Percentiles rank a stretch among this genome's conserved stretches.
These are phyloP conservation scores for Trichoderma asperellum DNA, from an alignment of 2,329 filamentous ascomycete species.

Conservation along the genomic window DNA sequence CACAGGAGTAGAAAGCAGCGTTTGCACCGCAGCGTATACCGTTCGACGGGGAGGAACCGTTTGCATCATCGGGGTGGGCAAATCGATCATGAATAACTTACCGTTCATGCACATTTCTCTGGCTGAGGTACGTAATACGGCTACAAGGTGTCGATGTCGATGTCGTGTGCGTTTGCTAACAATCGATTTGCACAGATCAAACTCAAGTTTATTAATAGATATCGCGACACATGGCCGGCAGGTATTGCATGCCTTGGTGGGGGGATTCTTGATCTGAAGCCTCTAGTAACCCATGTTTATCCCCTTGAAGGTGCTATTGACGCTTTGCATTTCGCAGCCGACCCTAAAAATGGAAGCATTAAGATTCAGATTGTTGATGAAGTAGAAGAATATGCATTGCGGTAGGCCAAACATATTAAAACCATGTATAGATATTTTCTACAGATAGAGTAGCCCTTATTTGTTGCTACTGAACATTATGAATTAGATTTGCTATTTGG, in stretches of 20 bases:
- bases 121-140: background rate
- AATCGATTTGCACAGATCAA: background rate
- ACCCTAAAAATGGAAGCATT: slow-evolving; percentile 14
- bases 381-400: background rate
- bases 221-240: slow-evolving; percentile 19
- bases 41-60: slow-evolving; percentile 20
- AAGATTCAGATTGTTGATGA: slow-evolving; percentile 21
- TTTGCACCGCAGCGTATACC: slow-evolving; percentile 11
- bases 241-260: slow-evolving; percentile 15
- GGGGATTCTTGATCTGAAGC: slow-evolving; percentile 16
- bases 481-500: background rate
- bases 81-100: slow-evolving; percentile 22
- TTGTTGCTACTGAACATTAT: background rate
- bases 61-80: slow-evolving; percentile 15
- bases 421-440: background rate
- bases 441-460: background rate
- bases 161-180: background rate
- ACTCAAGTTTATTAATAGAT: slow-evolving; percentile 20
- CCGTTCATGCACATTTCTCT: slow-evolving; percentile 23
- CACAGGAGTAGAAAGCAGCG: slow-evolving; percentile 17
- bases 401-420: background rate
- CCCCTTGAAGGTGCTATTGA: slow-evolving; percentile 9
- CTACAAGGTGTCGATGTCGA: background rate
- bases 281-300: slow-evolving; percentile 9
- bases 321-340: slow-evolving; percentile 10